A percentile compares a stretch with the other conserved stretches of the same genome.
Evolutionary conservation across 495 filamentous ascomycete genomes (phyloP).

Genomic region (Aspergillus nidulans): DNA sequence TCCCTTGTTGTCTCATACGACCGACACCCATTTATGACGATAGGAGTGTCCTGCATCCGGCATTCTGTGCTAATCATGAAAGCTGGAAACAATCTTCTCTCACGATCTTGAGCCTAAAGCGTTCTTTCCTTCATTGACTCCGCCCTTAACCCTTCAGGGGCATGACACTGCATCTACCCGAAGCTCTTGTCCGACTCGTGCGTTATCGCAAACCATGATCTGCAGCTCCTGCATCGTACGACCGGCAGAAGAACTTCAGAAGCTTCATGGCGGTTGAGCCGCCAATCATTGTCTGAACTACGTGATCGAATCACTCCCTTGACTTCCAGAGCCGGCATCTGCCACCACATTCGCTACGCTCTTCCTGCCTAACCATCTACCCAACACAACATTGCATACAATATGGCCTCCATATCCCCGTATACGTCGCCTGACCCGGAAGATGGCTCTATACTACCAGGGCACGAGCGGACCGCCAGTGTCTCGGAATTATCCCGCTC

Average conservation of each 20-base stretch:
- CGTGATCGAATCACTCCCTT: not conserved
- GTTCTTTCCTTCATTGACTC: not conserved
- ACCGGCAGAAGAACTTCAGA: constrained; percentile 21
- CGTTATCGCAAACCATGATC: constrained; percentile 24
- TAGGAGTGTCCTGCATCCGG: constrained; percentile 1
- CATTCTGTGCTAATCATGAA: not conserved
- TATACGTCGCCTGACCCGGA: constrained; percentile 50
- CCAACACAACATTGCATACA: not conserved
- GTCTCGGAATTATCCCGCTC: constrained; percentile 12
- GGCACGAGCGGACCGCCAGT: constrained; percentile 32
- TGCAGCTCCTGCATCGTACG: constrained; percentile 21
- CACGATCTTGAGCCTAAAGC: not conserved
- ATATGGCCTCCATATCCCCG: constrained; percentile 26
- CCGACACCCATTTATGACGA: not conserved
- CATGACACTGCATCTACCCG: not conserved
- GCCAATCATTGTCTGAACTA: not conserved
- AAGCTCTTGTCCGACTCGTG: not conserved
- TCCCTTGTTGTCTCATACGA: not conserved
- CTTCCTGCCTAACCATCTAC: not conserved
- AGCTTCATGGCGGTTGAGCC: constrained; percentile 27
- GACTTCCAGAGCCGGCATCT: not conserved
- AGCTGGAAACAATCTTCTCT: not conserved
- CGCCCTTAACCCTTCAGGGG: not conserved
- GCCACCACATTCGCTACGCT: not conserved
- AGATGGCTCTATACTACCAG: constrained; percentile 25